These are phyloP conservation scores for Beta corolliflora DNA, from an alignment of 179 eudicot species.

Conservation along the genomic window DNA sequence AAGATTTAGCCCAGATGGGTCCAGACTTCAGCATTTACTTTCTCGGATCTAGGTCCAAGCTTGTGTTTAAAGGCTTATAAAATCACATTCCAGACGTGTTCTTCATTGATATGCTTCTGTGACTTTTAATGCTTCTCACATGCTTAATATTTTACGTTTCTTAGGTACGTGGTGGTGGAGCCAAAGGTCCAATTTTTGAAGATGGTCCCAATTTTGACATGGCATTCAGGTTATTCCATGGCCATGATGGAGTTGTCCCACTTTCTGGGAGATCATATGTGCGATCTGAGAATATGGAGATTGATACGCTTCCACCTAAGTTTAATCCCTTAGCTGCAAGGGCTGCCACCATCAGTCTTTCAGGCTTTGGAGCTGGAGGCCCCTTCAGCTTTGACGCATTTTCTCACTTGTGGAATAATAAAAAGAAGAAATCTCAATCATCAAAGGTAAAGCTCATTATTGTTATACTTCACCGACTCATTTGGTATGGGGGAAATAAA, in stretches of 20 bases:
- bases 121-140: slow-evolving; percentile 10
- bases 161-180: slow-evolving; percentile 62
- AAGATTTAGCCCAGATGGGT: neutral
- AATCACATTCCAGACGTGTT: neutral
- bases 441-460: slow-evolving; percentile 46
- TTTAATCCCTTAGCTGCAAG: slow-evolving; percentile 90
- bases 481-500: neutral
- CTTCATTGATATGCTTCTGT: neutral
- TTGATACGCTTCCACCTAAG: slow-evolving; percentile 47
- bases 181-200: slow-evolving; percentile 95
- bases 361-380: slow-evolving; percentile 70
- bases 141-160: slow-evolving; percentile 17
- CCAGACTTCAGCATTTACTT: neutral
- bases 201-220: slow-evolving; percentile 91
- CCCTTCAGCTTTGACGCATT: slow-evolving; percentile 81
- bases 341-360: slow-evolving; percentile 88
- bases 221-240: slow-evolving; percentile 90
- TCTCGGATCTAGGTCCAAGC: neutral
- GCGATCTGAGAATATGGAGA: slow-evolving; percentile 46
- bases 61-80: neutral
- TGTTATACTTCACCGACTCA: neutral
- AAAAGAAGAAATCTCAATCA: slow-evolving; percentile 48
- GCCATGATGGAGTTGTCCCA: slow-evolving; percentile 86
- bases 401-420: slow-evolving; percentile 63
- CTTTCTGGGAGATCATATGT: slow-evolving; percentile 67